Base-by-base conservation (phyloP, 345 rosid species). In the Populus ilicifolia region DNA sequence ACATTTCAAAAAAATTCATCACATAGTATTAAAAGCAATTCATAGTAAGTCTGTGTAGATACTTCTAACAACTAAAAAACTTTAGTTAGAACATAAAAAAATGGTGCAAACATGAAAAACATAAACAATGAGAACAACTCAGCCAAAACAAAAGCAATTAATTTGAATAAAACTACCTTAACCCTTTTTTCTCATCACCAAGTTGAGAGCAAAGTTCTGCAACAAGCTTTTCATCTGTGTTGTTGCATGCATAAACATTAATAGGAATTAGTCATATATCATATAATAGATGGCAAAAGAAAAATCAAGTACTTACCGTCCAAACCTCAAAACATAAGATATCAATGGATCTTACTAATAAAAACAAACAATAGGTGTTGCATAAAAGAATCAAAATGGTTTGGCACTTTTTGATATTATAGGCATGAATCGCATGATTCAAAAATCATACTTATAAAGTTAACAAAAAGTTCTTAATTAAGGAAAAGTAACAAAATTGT, bases 161-260 rank as follows among this genome's bases (percentile, higher is more conserved):
- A 67, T 61, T 25, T 29, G 70, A 61, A 79, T 29, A 78, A 56
- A 27, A 71, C 14, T 81, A 92, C 99, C 98, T 91, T 79, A 75
- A 79, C 74, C 75, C 90, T 80, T 84, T 82, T 54, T 56, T 56
- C 23, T 68, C 83, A 79, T 87, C 92, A 83, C 81, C 82, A 83
- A 87, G 83, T 77, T 88, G 92, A 68, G 90, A 69, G 82, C 99
- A 91, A 80, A 96, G 89, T 52, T 95, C 92, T 82, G 98, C 91
- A 71, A 92, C 99, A 84, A 96, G 93, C 82, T 88, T 96, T 84
- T 96, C 99, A 91, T 96, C 99, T 69, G 83, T 85, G 80, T 88
- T 96, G 86, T 98, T 96, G 87, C 74, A 52, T 70, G 80, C 66
- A 78, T 78, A 61, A 67, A 59, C 67, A 81, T 39, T 48, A 64